Evolutionary conservation across 2,329 filamentous ascomycete genomes (phyloP), one percentile per base, ranked within the genome.

Genomic region (Allantophomopsis cytisporea): DNA sequence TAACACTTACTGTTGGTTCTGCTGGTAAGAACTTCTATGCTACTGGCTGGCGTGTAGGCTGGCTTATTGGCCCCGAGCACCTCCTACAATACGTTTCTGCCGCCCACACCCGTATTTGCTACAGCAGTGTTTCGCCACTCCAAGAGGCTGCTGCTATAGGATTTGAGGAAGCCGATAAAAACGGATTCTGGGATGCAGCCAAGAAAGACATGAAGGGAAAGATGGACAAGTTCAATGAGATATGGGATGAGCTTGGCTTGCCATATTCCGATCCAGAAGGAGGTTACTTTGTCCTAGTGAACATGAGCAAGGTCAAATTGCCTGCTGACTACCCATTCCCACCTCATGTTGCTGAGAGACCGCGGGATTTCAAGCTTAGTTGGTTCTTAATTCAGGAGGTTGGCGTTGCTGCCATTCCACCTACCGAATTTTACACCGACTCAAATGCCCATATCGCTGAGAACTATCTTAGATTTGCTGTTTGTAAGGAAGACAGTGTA

Each of bases 11-110:
- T 0, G 91, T 98, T 21, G 91, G 91, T 15, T 94, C 87, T 1
- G 91, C 87, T 1, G 91, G 91, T 51, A 98, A 98, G 72, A 93
- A 91, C 67, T 98, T 98, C 62, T 96, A 96, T 56, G 86, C 85
- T 41, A 98, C 91, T 0, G 91, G 91, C 36, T 98, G 91, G 91
- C 80, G 91, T 42, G 88, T 96, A 4, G 75, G 91, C 40, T 98
- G 89, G 78, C 68, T 98, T 31, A 91, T 96, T 54, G 91, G 91
- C 0, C 86, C 84, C 0, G 75, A 85, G 39, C 75, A 94, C 44
- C 68, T 96, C 39, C 87, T 96, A 63, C 83, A 93, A 57, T 84
- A 94, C 57, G 89, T 94, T 28, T 77, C 83, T 10, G 86, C 86
- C 14, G 91, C 91, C 1, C 91, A 98, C 60, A 96, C 89, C 0